Evolutionary conservation across 1,139 yeast genomes (phyloP), one percentile per base, ranked within the genome.

Genomic region (Debaryomyces psychrophilus): DNA sequence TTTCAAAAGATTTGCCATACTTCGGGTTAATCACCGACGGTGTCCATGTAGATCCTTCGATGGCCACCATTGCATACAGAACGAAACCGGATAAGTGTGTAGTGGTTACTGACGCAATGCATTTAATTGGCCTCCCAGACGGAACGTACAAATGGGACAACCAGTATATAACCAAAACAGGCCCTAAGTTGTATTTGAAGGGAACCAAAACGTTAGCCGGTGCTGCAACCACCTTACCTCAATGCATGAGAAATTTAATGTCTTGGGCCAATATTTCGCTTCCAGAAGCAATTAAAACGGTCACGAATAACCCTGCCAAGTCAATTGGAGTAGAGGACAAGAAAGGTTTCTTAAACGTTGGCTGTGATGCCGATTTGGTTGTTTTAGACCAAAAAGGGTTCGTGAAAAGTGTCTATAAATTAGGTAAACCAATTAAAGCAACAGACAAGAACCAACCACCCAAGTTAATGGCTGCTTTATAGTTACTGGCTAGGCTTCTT

Each of bases 191-290:
- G 51, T 71, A 68, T 49, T 70, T 82, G 53, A 68, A 80, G 57
- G 84, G 82, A 17, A 81, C 86, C 9, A 73, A 74, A 45, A 82
- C 85, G 14, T 77, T 82, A 60, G 87, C 87, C 4, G 87, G 87
- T 34, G 77, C 84, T 14, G 84, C 84, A 7, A 79, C 85, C 11
- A 77, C 81, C 28, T 71, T 82, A 46, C 77, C 82, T 28, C 74
- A 75, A 41, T 79, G 85, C 58, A 65, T 82, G 27, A 69, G 82
- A 51, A 81, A 82, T 62, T 67, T 82, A 54, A 68, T 77, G 59
- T 53, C 65, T 37, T 82, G 87, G 87, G 69, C 82, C 6, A 65
- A 68, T 20, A 65, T 79, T 29, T 56, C 80, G 1, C 67, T 82
- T 47, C 79, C 82, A 8, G 71, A 78, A 55, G 87, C 85, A 6